Evolutionary conservation across 441 rosid species (phyloP).

Genomic region (Pelargonium citronellum): DNA sequence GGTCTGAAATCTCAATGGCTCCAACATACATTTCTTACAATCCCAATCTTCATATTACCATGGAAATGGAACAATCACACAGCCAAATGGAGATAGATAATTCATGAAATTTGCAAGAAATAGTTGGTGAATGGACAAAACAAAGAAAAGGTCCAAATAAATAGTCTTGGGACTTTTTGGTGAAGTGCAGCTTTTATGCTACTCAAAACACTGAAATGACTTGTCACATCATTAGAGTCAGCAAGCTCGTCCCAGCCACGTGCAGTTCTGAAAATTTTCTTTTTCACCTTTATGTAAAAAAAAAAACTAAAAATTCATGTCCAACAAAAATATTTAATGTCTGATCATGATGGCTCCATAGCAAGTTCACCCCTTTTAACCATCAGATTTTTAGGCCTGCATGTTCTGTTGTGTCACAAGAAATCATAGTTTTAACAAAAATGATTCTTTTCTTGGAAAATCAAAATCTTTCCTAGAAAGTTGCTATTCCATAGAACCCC

Average conservation of each 20-base stretch:
- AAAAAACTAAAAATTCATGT: slow-evolving; percentile 9
- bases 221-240: slow-evolving; percentile 39
- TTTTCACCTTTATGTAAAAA: background rate
- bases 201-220: slow-evolving; percentile 18
- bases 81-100: background rate
- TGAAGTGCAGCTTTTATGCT: slow-evolving; percentile 22
- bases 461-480: too few species aligned
- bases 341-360: background rate
- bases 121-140: background rate
- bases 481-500: too few species aligned
- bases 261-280: slow-evolving; percentile 18
- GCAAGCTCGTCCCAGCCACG: slow-evolving; percentile 32
- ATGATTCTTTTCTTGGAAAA: background rate
- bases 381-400: slow-evolving; percentile 2
- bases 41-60: background rate
- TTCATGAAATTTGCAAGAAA: slow-evolving; percentile 8
- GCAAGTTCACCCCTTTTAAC: background rate
- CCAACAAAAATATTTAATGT: background rate
- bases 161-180: slow-evolving; percentile 11
- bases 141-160: slow-evolving; percentile 16
- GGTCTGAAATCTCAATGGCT: background rate
- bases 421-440: background rate
- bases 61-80: background rate
- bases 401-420: slow-evolving; percentile 2
- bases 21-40: background rate